Evolutionary conservation across 1,284 basidiomycete species (phyloP).

Genomic region (Papiliotrema nemorosa): DNA sequence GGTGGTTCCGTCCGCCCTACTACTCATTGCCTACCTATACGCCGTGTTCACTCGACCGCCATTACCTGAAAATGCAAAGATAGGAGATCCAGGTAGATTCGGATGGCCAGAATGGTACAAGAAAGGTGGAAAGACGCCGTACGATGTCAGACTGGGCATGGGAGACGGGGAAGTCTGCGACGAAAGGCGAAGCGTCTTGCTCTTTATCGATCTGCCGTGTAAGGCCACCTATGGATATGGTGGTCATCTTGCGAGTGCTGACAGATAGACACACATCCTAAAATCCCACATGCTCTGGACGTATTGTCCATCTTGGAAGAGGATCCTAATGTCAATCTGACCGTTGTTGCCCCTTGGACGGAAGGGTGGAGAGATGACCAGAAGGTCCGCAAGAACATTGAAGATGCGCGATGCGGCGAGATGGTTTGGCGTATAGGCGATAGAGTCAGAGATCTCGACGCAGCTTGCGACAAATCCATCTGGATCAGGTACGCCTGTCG

Average conservation of each 20-base stretch:
- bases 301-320: background rate
- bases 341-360: background rate
- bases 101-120: slow-evolving; percentile 4
- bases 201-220: slow-evolving; percentile 7
- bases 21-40: slow-evolving; percentile 1
- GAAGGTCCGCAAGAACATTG: background rate
- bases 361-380: background rate
- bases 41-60: background rate
- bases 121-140: slow-evolving; percentile 2
- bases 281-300: slow-evolving; percentile 1
- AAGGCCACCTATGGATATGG: background rate
- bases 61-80: background rate
- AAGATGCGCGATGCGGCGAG: slow-evolving; percentile 1
- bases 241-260: background rate
- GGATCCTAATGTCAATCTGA: slow-evolving; percentile 1
- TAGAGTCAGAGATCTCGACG: background rate
- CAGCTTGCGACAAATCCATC: background rate
- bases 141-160: background rate
- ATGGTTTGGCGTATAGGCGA: slow-evolving; percentile 6
- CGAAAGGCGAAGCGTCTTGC: slow-evolving; percentile 2
- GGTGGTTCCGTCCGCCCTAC: background rate
- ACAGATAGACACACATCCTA: background rate
- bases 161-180: slow-evolving; percentile 1
- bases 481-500: slow-evolving; percentile 4
- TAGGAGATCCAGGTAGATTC: background rate